phyloP scores from a whole-genome alignment of 805 yeast species.

The Yueomyces sp. region DNA sequence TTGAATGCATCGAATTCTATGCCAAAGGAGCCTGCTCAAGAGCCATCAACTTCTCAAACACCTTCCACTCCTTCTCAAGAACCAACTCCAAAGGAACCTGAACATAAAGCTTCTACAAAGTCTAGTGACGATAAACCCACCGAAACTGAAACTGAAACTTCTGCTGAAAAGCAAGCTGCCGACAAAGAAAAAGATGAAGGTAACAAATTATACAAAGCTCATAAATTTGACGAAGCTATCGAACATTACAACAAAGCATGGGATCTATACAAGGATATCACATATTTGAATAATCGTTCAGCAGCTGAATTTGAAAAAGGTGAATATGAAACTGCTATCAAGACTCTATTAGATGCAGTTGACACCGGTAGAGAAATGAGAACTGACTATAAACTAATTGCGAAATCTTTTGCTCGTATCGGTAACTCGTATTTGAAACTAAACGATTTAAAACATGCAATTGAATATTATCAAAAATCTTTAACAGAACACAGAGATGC shows the following conservation, averaged over 20 bases:
- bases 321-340: slow-evolving; percentile 73
- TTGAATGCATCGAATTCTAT: slow-evolving; percentile 17
- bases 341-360: slow-evolving; percentile 69
- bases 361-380: slow-evolving; percentile 82
- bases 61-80: slow-evolving; percentile 11
- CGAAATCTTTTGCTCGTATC: slow-evolving; percentile 85
- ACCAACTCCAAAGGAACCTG: slow-evolving; percentile 5
- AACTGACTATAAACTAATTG: slow-evolving; percentile 83
- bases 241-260: slow-evolving; percentile 76
- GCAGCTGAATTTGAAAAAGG: slow-evolving; percentile 97
- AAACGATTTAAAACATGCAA: slow-evolving; percentile 61
- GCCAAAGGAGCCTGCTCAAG: slow-evolving; percentile 11
- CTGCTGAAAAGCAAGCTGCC: slow-evolving; percentile 35
- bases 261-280: slow-evolving; percentile 68
- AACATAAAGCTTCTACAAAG: slow-evolving; percentile 17
- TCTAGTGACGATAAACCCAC: slow-evolving; percentile 20
- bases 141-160: slow-evolving; percentile 25
- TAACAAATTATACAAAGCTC: slow-evolving; percentile 71
- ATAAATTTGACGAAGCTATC: slow-evolving; percentile 88
- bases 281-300: slow-evolving; percentile 89
- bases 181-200: slow-evolving; percentile 73
- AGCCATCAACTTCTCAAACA: slow-evolving; percentile 3
- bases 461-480: slow-evolving; percentile 72
- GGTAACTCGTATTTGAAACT: slow-evolving; percentile 73
- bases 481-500: slow-evolving; percentile 96